Evolutionary conservation across 371 early-diverging fungal species (phyloP).

Genomic region (Mucor irregularis): DNA sequence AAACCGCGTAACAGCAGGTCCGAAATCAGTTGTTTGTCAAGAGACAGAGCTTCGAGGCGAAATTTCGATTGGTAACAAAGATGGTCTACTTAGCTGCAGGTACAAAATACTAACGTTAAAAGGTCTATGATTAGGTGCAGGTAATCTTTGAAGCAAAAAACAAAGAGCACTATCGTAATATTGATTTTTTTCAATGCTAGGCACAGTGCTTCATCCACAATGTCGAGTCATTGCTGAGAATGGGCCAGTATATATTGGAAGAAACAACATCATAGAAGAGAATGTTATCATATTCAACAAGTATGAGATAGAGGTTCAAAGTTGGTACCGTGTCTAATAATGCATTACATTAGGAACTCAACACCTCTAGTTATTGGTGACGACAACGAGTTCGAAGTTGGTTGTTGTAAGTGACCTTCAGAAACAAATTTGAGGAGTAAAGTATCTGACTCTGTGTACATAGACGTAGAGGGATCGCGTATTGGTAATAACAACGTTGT

Average conservation of each 20-base stretch:
- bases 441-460: not conserved
- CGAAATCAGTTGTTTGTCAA: constrained; percentile 63
- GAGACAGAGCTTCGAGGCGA: constrained; percentile 66
- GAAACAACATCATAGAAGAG: constrained; percentile 77
- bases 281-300: constrained; percentile 72
- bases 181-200: constrained; percentile 20
- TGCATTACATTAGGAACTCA: constrained; percentile 24
- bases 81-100: too few relatives aligned
- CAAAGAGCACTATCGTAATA: not conserved
- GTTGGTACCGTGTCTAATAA: not conserved
- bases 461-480: constrained; percentile 70
- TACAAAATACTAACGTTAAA: not conserved
- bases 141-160: constrained; percentile 5
- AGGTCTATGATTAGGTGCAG: constrained; percentile 10
- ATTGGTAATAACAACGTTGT: constrained; percentile 72
- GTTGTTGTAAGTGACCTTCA: constrained; percentile 54
- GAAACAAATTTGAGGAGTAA: not conserved
- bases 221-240: constrained; percentile 69
- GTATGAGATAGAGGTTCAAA: constrained; percentile 31
- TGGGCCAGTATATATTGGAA: constrained; percentile 75
- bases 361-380: constrained; percentile 71
- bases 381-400: constrained; percentile 78
- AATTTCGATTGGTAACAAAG: constrained; percentile 55
- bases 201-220: constrained; percentile 78
- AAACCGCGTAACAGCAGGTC: constrained; percentile 51